phyloP scores from a whole-genome alignment of 208 protist genomes.

The Trypanosoma melophagium region DNA sequence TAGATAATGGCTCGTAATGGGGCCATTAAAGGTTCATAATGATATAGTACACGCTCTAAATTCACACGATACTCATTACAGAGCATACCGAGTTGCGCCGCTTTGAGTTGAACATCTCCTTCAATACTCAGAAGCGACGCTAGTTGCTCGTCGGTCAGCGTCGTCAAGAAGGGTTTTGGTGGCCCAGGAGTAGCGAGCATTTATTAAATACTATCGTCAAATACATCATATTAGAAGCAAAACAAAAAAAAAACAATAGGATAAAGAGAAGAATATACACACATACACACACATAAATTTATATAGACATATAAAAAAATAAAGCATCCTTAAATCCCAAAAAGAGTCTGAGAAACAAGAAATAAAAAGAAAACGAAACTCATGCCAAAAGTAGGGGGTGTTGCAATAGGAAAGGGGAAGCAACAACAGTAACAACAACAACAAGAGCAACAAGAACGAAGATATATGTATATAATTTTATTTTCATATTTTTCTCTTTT shows the following conservation, averaged over 20 bases:
- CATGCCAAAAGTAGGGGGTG: background rate
- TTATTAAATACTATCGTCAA: background rate
- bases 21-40: constrained; percentile 62
- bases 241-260: constrained; percentile 8
- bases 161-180: constrained; percentile 36
- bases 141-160: constrained; percentile 35
- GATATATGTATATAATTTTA: background rate
- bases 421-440: background rate
- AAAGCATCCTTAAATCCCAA: background rate
- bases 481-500: background rate
- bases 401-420: no score
- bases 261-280: constrained; percentile 1
- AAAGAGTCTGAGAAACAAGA: background rate
- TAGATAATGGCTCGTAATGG: constrained; percentile 49
- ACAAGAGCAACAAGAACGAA: background rate
- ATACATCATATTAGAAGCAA: background rate
- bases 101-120: constrained; percentile 55
- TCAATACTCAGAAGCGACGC: constrained; percentile 44
- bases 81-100: constrained; percentile 62
- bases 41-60: constrained; percentile 39
- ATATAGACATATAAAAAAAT: background rate
- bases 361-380: background rate
- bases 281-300: background rate
- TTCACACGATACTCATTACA: constrained; percentile 73
- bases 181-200: constrained; percentile 30